Base-by-base conservation (phyloP, 768 basidiomycete species). In the Brasilioporus rufonigricans region DNA sequence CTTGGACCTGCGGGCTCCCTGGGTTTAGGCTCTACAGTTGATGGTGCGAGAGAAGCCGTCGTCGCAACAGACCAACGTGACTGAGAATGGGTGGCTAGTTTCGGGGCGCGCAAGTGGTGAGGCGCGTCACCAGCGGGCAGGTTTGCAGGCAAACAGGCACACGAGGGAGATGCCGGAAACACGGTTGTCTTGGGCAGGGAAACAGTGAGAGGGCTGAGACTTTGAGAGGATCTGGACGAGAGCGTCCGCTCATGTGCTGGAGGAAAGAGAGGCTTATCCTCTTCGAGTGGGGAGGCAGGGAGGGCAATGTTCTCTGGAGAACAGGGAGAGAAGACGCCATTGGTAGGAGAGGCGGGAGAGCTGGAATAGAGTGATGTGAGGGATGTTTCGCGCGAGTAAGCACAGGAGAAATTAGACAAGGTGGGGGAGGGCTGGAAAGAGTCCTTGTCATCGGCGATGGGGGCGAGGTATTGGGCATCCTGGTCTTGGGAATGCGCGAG, bases 1-100 rank as follows among this genome's bases (percentile, higher is more conserved):
- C 50, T 66, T 3, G 59, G 56, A n/a, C 35, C 44, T n/a, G 59
- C 21, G 9, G 48, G 48, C 0, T 52, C 35, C 8, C 39, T 43
- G 0, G 52, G 33, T 31, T 50, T 69, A 0, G 56, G 47, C 19
- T 64, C 61, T 4, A 53, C 19, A 7, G 48, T 48, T 4, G 64
- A 68, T 0, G 58, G 61, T 0, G 68, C 32, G 0, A 71, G 12
- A 16, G 70, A 70, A 1, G 69, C 71, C 0, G 69, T 72, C 0
- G 70, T 70, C 5, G 69, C 69, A 23, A 72, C 53, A 14, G 69
- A 70, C 69, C 69, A 70, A 14, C 56, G 62, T 0, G 65, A 66
- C 48, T 66, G 66, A 12, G 60, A 54, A 8, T 45, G 36, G n/a
- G 55, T 23, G 5, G 52, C 18, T 7, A 13, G 10, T 10, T 52